Evolutionary conservation across 2,329 filamentous ascomycete species (phyloP), one percentile per base, ranked within the genome.

Genomic region (Daldinia sp.): DNA sequence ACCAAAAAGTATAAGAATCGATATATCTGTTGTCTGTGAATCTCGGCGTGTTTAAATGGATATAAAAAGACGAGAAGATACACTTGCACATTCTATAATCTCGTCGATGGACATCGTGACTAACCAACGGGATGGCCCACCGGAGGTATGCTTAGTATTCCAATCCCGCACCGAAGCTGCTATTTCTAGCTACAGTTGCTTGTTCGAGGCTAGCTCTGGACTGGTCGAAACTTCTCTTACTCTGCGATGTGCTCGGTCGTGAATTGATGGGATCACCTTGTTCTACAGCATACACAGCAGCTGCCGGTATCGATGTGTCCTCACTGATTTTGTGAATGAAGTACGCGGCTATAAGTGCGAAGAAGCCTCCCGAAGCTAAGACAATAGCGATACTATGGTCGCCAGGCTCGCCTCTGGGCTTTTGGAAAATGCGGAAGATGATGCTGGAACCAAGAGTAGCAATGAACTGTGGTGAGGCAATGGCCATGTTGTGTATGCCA

Each of bases 401-500:
- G 37, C 93, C 94, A 0, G 93, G 91, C 4, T 87, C 88, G 4
- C 94, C 94, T 70, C 95, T 87, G 0, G 93, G 93, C 80, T 97
- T 97, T 82, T 98, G 94, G 75, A 95, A 87, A 44, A 91, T 82
- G 76, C 89, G 90, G 83, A 98, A 98, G 69, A 98, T 92, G 67
- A 92, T 83, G 76, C 92, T 94, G 67, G 93, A 95, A 26, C 92
- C 89, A 30, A 98, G 82, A 5, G 94, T 98, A 10, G 95, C 94
- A 61, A 98, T 86, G 68, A 98, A 94, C 78, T 98, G 95, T 1
- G 95, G 95, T 4, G 93, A 90, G 0, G 94, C 93, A 73, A 98
- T 92, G 15, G 94, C 91, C 82, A 98, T 95, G 79, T 98, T 98
- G 83, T 98, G 95, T 61, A 98, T 94, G 7, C 95, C 95, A 1